Evolutionary conservation across 345 rosid species (phyloP).

Genomic region (Eucalyptus fibrosa): DNA sequence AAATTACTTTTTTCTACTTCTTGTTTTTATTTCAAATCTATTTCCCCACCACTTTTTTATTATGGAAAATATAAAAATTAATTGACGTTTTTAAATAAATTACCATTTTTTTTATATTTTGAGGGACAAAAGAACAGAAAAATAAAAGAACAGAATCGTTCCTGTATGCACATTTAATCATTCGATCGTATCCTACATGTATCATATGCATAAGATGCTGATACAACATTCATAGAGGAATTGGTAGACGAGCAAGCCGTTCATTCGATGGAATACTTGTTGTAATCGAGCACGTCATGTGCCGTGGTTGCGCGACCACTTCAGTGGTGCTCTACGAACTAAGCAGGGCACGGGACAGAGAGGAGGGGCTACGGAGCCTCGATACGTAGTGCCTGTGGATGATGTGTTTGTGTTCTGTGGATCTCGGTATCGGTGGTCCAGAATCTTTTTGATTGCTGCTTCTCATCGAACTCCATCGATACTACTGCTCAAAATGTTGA

Average conservation of each 20-base stretch:
- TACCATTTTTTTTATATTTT: rapidly evolving
- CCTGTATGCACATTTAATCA: rapidly evolving
- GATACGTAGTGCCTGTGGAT: too few species aligned
- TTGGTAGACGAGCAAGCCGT: not conserved
- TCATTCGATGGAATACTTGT: not conserved
- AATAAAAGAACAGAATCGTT: too few species aligned
- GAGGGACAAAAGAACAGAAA: rapidly evolving
- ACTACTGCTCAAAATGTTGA: not conserved
- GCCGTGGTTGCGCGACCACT: not conserved
- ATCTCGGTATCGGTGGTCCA: not conserved
- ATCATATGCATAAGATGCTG: not conserved
- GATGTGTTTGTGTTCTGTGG: not conserved
- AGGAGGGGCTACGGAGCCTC: too few species aligned
- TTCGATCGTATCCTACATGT: not conserved
- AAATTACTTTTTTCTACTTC: rapidly evolving
- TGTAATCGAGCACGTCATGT: not conserved
- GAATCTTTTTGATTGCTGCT: not conserved
- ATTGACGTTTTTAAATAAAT: rapidly evolving
- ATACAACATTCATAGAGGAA: not conserved
- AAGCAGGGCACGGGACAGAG: too few species aligned
- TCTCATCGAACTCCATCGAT: not conserved
- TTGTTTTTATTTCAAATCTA: rapidly evolving
- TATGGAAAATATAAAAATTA: too few species aligned
- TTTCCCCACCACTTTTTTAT: rapidly evolving
- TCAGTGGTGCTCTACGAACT: too few species aligned